Percentiles rank a stretch among this genome's conserved stretches.
Conservation (phyloP, 495 filamentous ascomycete genomes). For the Podospora bellae-mahoneyi region DNA sequence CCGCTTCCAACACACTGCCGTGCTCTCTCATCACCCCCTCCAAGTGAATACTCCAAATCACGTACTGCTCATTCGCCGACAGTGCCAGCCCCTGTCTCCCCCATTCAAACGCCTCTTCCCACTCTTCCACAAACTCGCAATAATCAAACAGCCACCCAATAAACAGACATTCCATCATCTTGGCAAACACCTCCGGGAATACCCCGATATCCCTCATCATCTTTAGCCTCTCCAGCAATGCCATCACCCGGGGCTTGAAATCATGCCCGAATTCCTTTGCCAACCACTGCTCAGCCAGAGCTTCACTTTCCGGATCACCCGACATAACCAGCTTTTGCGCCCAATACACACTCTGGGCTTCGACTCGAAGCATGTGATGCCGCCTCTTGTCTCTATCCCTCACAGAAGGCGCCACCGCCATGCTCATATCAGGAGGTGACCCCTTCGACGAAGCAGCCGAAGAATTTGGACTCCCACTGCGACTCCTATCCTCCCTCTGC, state of each 20-base stretch:
- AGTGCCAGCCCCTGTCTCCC: constrained; percentile 22
- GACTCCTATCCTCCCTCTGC: neutral
- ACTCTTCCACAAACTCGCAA: constrained; percentile 26
- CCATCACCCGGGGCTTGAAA: constrained; percentile 20
- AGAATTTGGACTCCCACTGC: neutral
- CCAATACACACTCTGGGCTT: constrained; percentile 29
- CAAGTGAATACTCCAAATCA: constrained; percentile 30
- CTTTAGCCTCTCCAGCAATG: constrained; percentile 4
- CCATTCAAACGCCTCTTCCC: constrained; percentile 26
- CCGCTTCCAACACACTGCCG: constrained; percentile 25
- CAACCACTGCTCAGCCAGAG: constrained; percentile 26
- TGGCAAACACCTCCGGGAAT: constrained; percentile 14
- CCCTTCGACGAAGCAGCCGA: neutral
- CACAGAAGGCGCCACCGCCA: neutral
- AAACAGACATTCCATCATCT: constrained; percentile 27
- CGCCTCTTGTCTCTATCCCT: constrained; percentile 12
- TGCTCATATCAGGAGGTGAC: neutral
- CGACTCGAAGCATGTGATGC: constrained; percentile 31
- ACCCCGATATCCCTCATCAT: neutral
- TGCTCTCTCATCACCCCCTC: constrained; percentile 29
- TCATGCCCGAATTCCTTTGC: constrained; percentile 17
- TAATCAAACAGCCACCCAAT: constrained; percentile 32
- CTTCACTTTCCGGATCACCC: constrained; percentile 20
- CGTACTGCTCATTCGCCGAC: constrained; percentile 29
- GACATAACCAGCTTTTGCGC: constrained; percentile 30